A percentile compares a stretch with the other conserved stretches of the same genome.
These are phyloP conservation scores for Cladobotryum protrusum DNA, from an alignment of 2,329 filamentous ascomycete genomes.

Conservation along the genomic window DNA sequence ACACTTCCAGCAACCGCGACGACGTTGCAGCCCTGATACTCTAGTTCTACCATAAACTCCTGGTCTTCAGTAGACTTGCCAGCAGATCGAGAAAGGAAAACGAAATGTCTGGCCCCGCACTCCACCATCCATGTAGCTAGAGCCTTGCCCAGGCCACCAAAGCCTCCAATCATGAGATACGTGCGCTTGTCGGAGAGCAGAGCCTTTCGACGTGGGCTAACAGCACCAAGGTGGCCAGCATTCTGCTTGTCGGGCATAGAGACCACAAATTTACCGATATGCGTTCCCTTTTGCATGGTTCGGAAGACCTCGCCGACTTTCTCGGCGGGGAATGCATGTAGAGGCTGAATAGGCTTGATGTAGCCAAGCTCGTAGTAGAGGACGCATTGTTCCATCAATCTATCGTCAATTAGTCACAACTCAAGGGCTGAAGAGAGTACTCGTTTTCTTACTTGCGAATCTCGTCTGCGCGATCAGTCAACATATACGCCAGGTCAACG, in stretches of 20 bases:
- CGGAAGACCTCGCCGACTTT: constrained; percentile 34
- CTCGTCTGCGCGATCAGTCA: background rate
- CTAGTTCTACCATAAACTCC: constrained; percentile 7
- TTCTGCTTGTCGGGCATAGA: constrained; percentile 14
- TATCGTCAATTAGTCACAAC: background rate
- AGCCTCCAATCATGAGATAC: constrained; percentile 20
- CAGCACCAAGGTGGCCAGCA: constrained; percentile 1
- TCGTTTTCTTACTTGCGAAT: background rate
- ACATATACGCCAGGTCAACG: constrained; percentile 21
- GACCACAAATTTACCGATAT: constrained; percentile 38
- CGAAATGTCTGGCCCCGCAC: constrained; percentile 12
- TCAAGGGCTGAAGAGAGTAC: no score
- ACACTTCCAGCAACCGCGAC: constrained; percentile 6
- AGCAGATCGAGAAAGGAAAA: constrained; percentile 11
- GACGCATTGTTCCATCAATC: no score
- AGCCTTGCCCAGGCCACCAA: constrained; percentile 19
- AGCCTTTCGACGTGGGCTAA: background rate
- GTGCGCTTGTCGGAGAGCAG: constrained; percentile 2
- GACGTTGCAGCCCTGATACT: constrained; percentile 5
- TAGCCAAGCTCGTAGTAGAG: constrained; percentile 1
- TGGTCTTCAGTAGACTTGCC: constrained; percentile 2
- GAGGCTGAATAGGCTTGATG: constrained; percentile 13
- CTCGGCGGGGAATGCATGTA: constrained; percentile 20
- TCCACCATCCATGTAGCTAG: constrained; percentile 20
- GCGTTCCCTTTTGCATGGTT: constrained; percentile 35